Conservation (phyloP, 345 rosid genomes). For the Corymbia maculata region DNA sequence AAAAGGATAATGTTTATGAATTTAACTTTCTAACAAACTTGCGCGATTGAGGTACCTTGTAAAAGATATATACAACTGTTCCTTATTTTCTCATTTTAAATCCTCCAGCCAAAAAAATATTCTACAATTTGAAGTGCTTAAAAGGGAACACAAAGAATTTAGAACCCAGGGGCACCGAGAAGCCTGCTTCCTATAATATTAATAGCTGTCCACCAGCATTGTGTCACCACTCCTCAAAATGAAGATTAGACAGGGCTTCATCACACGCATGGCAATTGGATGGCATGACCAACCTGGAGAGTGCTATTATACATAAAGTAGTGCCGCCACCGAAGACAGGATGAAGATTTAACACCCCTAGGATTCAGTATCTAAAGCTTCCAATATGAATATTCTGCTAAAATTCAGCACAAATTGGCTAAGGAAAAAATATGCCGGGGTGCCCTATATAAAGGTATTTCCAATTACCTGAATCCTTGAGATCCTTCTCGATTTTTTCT, state of each 20-base stretch:
- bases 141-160: background rate
- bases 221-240: background rate
- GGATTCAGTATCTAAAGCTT: background rate
- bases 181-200: background rate
- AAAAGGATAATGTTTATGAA: background rate
- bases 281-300: background rate
- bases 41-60: background rate
- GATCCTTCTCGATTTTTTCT: background rate
- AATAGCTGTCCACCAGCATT: background rate
- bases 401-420: background rate
- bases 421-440: background rate
- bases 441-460: background rate
- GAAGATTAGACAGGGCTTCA: background rate
- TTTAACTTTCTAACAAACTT: background rate
- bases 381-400: background rate
- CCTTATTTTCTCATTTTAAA: background rate
- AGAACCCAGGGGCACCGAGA: background rate
- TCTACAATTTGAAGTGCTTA: background rate
- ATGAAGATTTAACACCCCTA: background rate
- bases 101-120: background rate
- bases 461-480: background rate
- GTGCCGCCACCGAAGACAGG: background rate
- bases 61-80: background rate
- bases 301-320: background rate
- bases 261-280: background rate